Conservation (phyloP, 208 protist genomes). For the Crithidia bombi region DNA sequence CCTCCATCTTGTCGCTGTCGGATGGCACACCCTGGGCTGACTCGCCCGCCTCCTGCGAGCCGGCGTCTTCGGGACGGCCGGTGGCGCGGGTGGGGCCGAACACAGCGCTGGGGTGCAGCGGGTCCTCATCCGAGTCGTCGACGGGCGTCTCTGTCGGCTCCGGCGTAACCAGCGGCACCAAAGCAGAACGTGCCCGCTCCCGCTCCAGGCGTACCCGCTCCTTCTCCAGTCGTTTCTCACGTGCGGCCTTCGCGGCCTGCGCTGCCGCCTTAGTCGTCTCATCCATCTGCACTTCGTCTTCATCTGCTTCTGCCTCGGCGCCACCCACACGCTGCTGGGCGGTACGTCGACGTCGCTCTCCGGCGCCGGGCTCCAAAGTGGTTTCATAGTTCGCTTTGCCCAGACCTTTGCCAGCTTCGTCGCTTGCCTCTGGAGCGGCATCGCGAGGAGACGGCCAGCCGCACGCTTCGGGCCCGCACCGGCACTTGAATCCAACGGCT, state of each 20-base stretch:
- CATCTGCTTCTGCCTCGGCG: conserved; percentile 1
- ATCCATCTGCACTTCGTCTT: conserved; percentile 10
- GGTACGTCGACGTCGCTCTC: not conserved
- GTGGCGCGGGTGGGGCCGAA: conserved; percentile 10
- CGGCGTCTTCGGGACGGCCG: not conserved
- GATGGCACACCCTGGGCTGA: not conserved
- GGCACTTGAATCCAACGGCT: not conserved
- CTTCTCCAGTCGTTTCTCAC: not conserved
- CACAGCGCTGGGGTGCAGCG: conserved; percentile 8
- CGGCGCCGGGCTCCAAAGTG: conserved; percentile 6
- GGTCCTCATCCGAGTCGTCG: conserved; percentile 7
- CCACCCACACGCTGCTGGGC: not conserved
- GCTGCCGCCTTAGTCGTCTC: conserved; percentile 3
- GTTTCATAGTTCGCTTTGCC: conserved; percentile 7
- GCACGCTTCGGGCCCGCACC: not conserved
- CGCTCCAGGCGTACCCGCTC: not conserved
- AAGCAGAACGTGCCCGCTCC: not conserved
- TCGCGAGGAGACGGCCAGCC: not conserved
- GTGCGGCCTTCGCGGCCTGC: conserved; percentile 12
- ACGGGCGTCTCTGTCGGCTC: not conserved
- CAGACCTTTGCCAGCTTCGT: not conserved
- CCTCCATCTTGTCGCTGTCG: not conserved
- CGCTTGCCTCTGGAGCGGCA: not conserved
- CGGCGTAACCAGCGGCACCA: not conserved
- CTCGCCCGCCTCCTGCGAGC: conserved; percentile 4